phyloP scores from a whole-genome alignment of 208 protist genomes.

The Trypanosoma boissoni region DNA sequence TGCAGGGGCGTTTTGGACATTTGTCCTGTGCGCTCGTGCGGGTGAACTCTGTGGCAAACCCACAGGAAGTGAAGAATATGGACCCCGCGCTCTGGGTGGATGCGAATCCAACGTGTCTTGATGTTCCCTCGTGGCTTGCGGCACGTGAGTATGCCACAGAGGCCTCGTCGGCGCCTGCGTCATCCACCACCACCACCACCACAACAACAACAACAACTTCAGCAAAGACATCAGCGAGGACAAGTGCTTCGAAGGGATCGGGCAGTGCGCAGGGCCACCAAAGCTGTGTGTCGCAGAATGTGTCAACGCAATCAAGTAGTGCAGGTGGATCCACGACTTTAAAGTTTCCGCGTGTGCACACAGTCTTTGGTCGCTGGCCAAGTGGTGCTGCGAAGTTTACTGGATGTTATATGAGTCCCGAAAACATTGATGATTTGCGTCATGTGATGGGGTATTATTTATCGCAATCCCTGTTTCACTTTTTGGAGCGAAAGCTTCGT shows the following conservation, averaged over 20 bases:
- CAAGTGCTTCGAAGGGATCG: no score
- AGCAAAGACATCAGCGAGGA: no score
- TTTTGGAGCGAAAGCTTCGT: constrained; percentile 67
- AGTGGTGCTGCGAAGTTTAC: constrained; percentile 50
- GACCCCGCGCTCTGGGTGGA: constrained; percentile 72
- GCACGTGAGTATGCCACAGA: constrained; percentile 1
- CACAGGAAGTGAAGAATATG: constrained; percentile 42
- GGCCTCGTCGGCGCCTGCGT: no score
- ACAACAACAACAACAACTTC: no score
- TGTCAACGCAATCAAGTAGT: not conserved
- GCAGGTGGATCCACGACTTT: not conserved
- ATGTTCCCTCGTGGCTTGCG: constrained; percentile 45
- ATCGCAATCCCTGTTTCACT: constrained; percentile 59
- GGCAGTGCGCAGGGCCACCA: no score
- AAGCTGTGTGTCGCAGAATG: not conserved
- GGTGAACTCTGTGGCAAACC: constrained; percentile 62
- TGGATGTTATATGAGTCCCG: constrained; percentile 70
- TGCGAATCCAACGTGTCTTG: constrained; percentile 53
- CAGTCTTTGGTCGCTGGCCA: constrained; percentile 50
- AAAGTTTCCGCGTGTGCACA: constrained; percentile 31
- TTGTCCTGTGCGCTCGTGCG: constrained; percentile 52
- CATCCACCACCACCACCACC: no score
- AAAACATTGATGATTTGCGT: constrained; percentile 54
- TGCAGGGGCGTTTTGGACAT: constrained; percentile 49
- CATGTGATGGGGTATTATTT: constrained; percentile 75